Percentiles rank a stretch among this genome's conserved stretches.
Evolutionary conservation across 116 monocot genomes (phyloP).

Genomic region (Cymodocea nodosa): DNA sequence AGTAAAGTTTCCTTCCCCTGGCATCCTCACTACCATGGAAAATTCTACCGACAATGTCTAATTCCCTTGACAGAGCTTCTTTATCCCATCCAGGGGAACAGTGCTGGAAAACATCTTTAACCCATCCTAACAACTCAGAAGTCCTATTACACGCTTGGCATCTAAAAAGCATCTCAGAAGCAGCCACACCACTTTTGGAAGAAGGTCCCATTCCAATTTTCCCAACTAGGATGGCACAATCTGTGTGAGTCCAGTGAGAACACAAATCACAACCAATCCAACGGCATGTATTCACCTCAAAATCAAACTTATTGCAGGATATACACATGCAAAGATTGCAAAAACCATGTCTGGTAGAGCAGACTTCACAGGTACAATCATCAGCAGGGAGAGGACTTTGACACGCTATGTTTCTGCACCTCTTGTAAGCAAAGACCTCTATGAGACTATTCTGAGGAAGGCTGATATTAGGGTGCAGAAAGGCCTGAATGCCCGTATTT

Average conservation of each 20-base stretch:
- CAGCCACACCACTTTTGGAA: conserved; percentile 26
- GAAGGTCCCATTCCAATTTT: conserved; percentile 64
- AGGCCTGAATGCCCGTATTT: conserved; percentile 91
- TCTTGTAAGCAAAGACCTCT: conserved; percentile 77
- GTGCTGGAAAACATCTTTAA: conserved; percentile 90
- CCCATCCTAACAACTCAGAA: conserved; percentile 85
- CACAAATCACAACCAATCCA: conserved; percentile 97
- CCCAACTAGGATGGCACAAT: conserved; percentile 74
- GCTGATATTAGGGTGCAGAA: conserved; percentile 74
- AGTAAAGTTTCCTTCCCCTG: conserved; percentile 61
- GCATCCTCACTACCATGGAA: conserved; percentile 79
- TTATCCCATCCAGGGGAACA: conserved; percentile 74
- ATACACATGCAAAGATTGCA: conserved; percentile 97
- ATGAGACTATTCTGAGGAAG: conserved; percentile 63
- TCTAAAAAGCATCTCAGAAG: conserved; percentile 80
- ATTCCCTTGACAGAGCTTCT: conserved; percentile 53
- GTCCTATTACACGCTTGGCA: conserved; percentile 90
- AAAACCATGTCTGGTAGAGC: conserved; percentile 64
- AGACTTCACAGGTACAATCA: conserved; percentile 75
- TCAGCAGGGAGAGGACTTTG: conserved; percentile 77
- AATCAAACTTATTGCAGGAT: conserved; percentile 93
- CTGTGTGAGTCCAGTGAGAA: conserved; percentile 92
- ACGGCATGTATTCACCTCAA: conserved; percentile 94
- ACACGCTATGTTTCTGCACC: conserved; percentile 94
- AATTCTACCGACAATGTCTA: conserved; percentile 74